Conservation (phyloP, 768 basidiomycete genomes). For the Pholiota conissans region DNA sequence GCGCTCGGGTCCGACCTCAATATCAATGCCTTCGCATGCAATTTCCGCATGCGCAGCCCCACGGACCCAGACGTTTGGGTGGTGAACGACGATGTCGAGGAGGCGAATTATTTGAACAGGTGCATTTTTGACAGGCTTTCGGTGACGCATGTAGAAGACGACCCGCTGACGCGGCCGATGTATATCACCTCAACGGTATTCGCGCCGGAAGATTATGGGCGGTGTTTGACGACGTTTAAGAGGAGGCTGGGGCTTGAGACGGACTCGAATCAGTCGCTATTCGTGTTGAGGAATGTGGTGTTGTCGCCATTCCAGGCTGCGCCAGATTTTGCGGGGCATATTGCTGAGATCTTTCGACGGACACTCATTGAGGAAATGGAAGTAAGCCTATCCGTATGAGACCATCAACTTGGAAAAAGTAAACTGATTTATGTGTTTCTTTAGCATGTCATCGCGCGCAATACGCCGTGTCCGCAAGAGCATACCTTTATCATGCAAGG, state of each 20-base stretch:
- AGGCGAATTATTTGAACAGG: slow-evolving; percentile 41
- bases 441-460: not conserved
- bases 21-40: slow-evolving; percentile 45
- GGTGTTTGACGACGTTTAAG: slow-evolving; percentile 35
- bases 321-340: slow-evolving; percentile 24
- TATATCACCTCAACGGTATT: slow-evolving; percentile 32
- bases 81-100: slow-evolving; percentile 33
- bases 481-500: slow-evolving; percentile 40
- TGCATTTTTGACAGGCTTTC: slow-evolving; percentile 40
- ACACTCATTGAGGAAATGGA: slow-evolving; percentile 33
- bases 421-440: not conserved
- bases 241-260: slow-evolving; percentile 31
- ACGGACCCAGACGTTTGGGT: slow-evolving; percentile 16
- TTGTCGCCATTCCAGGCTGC: slow-evolving; percentile 41
- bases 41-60: slow-evolving; percentile 30
- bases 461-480: slow-evolving; percentile 15
- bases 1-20: slow-evolving; percentile 38
- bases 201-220: slow-evolving; percentile 32
- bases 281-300: slow-evolving; percentile 34
- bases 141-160: slow-evolving; percentile 24
- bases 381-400: slow-evolving; percentile 19
- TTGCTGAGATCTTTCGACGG: slow-evolving; percentile 33
- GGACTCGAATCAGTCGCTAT: slow-evolving; percentile 27
- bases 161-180: slow-evolving; percentile 21
- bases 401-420: not conserved